Conservation (phyloP, 1,284 basidiomycete species). For the Sporisorium reilianum region DNA sequence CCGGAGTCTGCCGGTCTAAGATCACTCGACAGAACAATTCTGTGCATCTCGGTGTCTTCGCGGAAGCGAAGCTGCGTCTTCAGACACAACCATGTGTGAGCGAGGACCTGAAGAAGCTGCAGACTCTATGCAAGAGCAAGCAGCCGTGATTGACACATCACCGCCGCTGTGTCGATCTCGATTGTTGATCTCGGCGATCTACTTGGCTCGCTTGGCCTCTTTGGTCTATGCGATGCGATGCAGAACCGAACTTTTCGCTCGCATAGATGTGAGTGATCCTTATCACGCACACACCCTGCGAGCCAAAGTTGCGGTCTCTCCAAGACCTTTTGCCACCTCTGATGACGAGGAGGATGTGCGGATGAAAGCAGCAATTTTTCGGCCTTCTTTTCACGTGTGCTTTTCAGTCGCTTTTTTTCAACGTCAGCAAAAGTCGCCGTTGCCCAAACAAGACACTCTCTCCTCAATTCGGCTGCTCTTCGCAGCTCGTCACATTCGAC, state of each 20-base stretch:
- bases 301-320: not conserved
- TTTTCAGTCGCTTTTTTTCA: too few relatives aligned
- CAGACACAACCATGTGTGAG: too few relatives aligned
- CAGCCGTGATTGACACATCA: not conserved
- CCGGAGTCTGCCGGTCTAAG: not conserved
- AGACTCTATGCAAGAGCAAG: not conserved
- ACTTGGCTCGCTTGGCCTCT: slow-evolving; percentile 1
- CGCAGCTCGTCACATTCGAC: too few relatives aligned
- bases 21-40: not conserved
- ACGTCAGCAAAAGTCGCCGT: too few relatives aligned
- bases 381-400: not conserved
- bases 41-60: not conserved
- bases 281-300: too few relatives aligned
- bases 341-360: not conserved
- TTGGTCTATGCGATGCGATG: not conserved
- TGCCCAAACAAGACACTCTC: too few relatives aligned
- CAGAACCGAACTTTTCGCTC: not conserved
- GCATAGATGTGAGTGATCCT: not conserved
- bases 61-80: too few relatives aligned
- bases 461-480: too few relatives aligned
- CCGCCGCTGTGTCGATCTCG: not conserved
- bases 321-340: not conserved
- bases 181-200: slow-evolving; percentile 23
- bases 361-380: not conserved
- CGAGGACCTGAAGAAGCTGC: too few relatives aligned